Percentiles rank a stretch among this genome's conserved stretches.
Evolutionary conservation across 371 early-diverging fungal genomes (phyloP).

Genomic region (Nematocida sp.): DNA sequence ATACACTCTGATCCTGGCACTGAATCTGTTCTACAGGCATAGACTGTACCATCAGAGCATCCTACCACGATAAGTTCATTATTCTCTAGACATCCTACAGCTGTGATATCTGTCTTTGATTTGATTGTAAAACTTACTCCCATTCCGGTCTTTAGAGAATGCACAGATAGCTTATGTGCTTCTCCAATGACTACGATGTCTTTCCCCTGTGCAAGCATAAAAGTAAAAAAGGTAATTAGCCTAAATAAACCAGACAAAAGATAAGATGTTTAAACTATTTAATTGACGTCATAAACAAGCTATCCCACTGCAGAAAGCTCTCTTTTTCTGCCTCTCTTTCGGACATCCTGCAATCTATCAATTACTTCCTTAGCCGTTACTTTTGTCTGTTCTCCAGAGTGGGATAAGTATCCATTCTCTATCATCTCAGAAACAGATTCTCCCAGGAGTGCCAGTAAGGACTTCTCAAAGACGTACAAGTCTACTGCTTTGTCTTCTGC

Average conservation of each 20-base stretch:
- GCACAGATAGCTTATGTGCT: constrained; percentile 4
- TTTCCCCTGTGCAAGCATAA: constrained; percentile 48
- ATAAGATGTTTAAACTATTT: not conserved
- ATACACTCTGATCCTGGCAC: not conserved
- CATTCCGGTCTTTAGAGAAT: constrained; percentile 15
- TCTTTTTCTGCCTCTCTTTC: constrained; percentile 60
- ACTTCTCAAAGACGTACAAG: constrained; percentile 89
- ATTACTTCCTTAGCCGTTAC: constrained; percentile 5
- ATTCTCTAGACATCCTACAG: not conserved
- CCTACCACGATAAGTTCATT: constrained; percentile 33
- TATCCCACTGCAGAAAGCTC: constrained; percentile 42
- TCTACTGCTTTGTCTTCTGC: constrained; percentile 97
- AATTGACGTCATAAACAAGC: not conserved
- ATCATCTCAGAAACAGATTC: constrained; percentile 64
- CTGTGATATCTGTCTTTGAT: not conserved
- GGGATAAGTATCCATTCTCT: constrained; percentile 45
- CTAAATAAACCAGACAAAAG: not conserved
- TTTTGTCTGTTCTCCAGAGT: not conserved
- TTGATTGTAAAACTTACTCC: not conserved
- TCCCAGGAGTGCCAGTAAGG: constrained; percentile 78
- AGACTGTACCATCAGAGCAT: not conserved
- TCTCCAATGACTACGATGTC: constrained; percentile 16
- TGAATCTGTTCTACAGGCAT: not conserved
- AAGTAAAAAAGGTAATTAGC: constrained; percentile 3
- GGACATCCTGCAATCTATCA: constrained; percentile 50